A percentile compares a stretch with the other conserved stretches of the same genome.
phyloP scores from a whole-genome alignment of 2,329 filamentous ascomycete species.

The Kalmusia sp. region DNA sequence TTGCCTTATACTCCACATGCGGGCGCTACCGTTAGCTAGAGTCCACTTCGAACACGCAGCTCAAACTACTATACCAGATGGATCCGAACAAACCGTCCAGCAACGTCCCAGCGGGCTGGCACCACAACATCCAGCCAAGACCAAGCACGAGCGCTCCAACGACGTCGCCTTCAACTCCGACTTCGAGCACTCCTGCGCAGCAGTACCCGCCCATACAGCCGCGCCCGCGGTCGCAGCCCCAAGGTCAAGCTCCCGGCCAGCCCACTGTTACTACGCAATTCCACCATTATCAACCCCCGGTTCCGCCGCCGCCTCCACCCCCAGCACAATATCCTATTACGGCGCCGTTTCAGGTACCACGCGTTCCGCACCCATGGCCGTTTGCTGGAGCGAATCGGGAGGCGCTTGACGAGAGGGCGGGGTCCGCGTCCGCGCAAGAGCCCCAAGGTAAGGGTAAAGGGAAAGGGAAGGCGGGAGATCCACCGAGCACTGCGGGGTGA shows the following conservation, averaged over 20 bases:
- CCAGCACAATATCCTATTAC: slow-evolving; percentile 10
- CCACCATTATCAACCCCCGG: slow-evolving; percentile 12
- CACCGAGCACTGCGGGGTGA: too few species aligned
- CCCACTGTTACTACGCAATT: not conserved
- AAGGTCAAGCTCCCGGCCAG: not conserved
- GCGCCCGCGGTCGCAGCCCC: not conserved
- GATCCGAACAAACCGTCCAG: not conserved
- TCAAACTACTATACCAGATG: not conserved
- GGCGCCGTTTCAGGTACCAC: slow-evolving; percentile 15
- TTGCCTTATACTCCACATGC: too few species aligned
- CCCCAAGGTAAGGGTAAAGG: not conserved
- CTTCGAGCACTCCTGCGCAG: not conserved
- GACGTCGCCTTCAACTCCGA: not conserved
- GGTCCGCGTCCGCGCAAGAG: not conserved
- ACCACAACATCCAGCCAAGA: not conserved
- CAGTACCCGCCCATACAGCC: slow-evolving; percentile 3
- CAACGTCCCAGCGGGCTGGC: not conserved
- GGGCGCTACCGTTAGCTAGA: too few species aligned
- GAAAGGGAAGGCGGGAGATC: not conserved
- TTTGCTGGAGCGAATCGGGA: not conserved
- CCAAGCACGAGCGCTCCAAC: not conserved
- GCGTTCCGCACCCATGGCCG: slow-evolving; percentile 12
- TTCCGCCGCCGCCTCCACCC: not conserved
- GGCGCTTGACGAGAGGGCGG: not conserved
- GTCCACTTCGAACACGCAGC: not conserved